Evolutionary conservation across 352 stramenopile genomes (phyloP), one percentile per base, ranked within the genome.

Genomic region (Pythium utonaiense): DNA sequence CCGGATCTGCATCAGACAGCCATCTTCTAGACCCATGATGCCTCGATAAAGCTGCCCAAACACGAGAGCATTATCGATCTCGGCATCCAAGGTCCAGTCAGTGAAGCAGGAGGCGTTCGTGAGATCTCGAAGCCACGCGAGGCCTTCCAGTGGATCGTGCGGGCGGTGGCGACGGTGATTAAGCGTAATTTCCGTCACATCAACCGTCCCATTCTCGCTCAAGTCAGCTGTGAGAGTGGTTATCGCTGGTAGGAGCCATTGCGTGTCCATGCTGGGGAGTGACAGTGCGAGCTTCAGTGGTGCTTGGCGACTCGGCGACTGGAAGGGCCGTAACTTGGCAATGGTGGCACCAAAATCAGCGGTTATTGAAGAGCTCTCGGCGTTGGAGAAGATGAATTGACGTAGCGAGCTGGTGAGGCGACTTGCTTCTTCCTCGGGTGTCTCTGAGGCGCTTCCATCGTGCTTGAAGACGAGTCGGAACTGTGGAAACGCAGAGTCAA

Each of bases 251-350:
- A 65, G 24, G 14, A 65, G 49, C 40, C 50, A 65, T 31, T 42
- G 49, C 16, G 58, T 60, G 24, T 65, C 58, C 50, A 65, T 59
- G 19, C 58, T 65, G 2, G 58, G 58, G 3, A 65, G 30, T 16
- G 40, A 22, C 10, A 65, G 13, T n/a, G 50, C 58, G 1, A 65
- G 25, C 21, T 54, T 17, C 6, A 64, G 2, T 17, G 56, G 56
- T 9, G 3, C 24, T 3, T 6, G 22, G 17, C 24, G 48, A 30
- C 25, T 30, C 13, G 24, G 30, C 5, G 34, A 28, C 21, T 28
- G 31, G 36, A 45, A 56, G 12, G 45, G 45, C 7, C 36, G 22
- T 16, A 63, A 40, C n/a, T 42, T 17, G 3, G 25, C 47, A 45
- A 57, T 45, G 24, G 25, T 45, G 4, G 38, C 6, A 2, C 6